Conservation (phyloP, 2,329 filamentous ascomycete species). For the Exophiala xenobiotica region DNA sequence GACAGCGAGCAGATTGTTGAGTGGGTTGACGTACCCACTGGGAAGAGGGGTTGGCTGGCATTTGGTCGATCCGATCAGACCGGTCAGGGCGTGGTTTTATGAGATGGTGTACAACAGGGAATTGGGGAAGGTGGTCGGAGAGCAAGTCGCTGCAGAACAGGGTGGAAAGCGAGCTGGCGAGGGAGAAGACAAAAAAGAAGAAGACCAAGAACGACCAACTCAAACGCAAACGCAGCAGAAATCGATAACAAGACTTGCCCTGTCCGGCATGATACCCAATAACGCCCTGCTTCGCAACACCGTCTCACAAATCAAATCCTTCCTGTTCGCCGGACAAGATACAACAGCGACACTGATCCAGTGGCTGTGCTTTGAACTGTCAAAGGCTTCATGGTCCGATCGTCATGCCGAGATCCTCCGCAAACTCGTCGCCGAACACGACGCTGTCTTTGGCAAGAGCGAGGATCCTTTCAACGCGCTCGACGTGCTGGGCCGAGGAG, state of each 20-base stretch:
- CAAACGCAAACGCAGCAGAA: slow-evolving; percentile 11
- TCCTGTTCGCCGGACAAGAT: slow-evolving; percentile 29
- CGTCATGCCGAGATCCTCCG: slow-evolving; percentile 34
- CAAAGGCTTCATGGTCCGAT: slow-evolving; percentile 19
- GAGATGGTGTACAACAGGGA: slow-evolving; percentile 21
- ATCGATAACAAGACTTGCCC: slow-evolving; percentile 21
- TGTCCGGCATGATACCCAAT: slow-evolving; percentile 17
- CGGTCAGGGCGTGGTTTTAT: slow-evolving; percentile 22
- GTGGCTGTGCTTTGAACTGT: slow-evolving; percentile 26
- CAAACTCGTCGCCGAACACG: slow-evolving; percentile 51
- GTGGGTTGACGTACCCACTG: slow-evolving; percentile 12
- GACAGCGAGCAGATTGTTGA: slow-evolving; percentile 15
- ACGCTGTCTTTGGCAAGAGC: slow-evolving; percentile 48
- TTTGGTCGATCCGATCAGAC: slow-evolving; percentile 18
- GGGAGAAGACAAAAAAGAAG: too few relatives aligned
- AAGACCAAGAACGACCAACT: not conserved
- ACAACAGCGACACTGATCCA: slow-evolving; percentile 31
- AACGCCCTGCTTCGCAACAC: slow-evolving; percentile 19
- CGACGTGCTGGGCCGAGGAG: slow-evolving; percentile 11
- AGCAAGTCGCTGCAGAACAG: slow-evolving; percentile 15
- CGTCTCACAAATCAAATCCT: slow-evolving; percentile 27
- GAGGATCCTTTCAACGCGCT: slow-evolving; percentile 32
- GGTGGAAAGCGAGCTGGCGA: too few relatives aligned
- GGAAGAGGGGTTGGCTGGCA: slow-evolving; percentile 21
- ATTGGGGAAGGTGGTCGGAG: slow-evolving; percentile 13